A percentile compares a stretch with the other conserved stretches of the same genome.
These are phyloP conservation scores for Sugiyamaella castrensis DNA, from an alignment of 1,139 yeast genomes.

Conservation along the genomic window DNA sequence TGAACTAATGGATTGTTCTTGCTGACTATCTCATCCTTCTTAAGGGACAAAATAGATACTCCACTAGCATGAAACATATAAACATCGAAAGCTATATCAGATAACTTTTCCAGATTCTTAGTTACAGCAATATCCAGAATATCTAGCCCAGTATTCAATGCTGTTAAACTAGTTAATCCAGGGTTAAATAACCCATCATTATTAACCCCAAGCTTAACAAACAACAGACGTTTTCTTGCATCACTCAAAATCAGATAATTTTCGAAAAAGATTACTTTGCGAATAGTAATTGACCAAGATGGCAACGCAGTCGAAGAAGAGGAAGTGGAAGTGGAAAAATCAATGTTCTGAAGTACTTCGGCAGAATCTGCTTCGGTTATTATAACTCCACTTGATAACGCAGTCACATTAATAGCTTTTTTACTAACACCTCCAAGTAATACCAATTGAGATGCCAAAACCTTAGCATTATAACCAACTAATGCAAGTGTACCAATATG, in stretches of 20 bases:
- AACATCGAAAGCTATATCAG: slow-evolving; percentile 22
- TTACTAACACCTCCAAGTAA: slow-evolving; percentile 6
- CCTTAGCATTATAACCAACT: background rate
- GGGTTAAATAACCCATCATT: background rate
- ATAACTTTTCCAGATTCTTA: slow-evolving; percentile 18
- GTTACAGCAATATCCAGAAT: slow-evolving; percentile 21
- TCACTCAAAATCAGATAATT: slow-evolving; percentile 7
- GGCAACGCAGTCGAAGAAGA: too few species aligned
- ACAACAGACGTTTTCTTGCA: slow-evolving; percentile 10
- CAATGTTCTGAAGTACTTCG: slow-evolving; percentile 5
- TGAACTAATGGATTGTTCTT: background rate
- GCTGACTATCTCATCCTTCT: slow-evolving; percentile 12
- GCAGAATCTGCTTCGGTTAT: slow-evolving; percentile 14
- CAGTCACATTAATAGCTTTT: slow-evolving; percentile 15
- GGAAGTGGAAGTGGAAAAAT: background rate
- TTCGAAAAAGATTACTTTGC: slow-evolving; percentile 5
- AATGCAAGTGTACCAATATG: background rate
- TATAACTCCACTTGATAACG: slow-evolving; percentile 15
- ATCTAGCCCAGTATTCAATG: slow-evolving; percentile 13
- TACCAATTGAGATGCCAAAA: slow-evolving; percentile 8
- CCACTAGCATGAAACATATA: slow-evolving; percentile 27
- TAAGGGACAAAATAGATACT: slow-evolving; percentile 21
- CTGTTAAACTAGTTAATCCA: slow-evolving; percentile 9
- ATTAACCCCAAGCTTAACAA: slow-evolving; percentile 9
- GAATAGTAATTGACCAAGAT: background rate